Base-by-base conservation (phyloP, 768 basidiomycete species). In the Krasilnikovozyma curviuscula region DNA sequence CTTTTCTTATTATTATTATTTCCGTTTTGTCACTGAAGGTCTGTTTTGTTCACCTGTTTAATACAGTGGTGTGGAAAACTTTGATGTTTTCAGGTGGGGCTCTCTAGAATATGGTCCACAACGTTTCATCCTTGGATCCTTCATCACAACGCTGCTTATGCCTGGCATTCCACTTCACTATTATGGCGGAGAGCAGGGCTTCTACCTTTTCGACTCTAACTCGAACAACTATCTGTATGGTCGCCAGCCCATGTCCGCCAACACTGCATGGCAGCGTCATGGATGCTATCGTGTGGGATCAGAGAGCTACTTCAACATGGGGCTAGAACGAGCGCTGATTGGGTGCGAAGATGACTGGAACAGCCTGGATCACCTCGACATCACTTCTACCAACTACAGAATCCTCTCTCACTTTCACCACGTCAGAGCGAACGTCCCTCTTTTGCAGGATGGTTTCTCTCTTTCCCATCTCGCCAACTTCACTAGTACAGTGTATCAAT, bases 401-500 rank as follows among this genome's bases (percentile, higher is more conserved):
- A 59, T 83, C 49, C 76, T 83, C 58, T 61, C 74, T 16, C 82
- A 81, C 45, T 78, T 83, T 67, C 63, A 79, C 48, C 70, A 75
- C 57, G 69, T 91, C 31, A 79, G 88, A 27, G 62, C 61, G 7
- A 64, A 69, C 12, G 91, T 79, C 63, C 73, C 70, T 21, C 71
- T 81, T 3, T 70, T 91, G 9, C 83, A 83, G 62, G 88, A 93
- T 57, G 88, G 88, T 3, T 83, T 77, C 57, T 72, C 79, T 59
- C 72, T 91, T 18, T 78, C 79, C 14, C 77, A 82, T 53, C 73
- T 74, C 55, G 81, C 82, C 35, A 88, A 81, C 60, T 85, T 81
- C 83, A 91, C 88, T 0, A 91, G 86, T 23, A 84, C 88, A 59
- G n/a, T n/a, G n/a, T n/a, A n/a, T n/a, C n/a, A n/a, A n/a, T n/a